Evolutionary conservation across 2,329 filamentous ascomycete genomes (phyloP), one percentile per base, ranked within the genome.

Genomic region (Cryphonectria naterciae): DNA sequence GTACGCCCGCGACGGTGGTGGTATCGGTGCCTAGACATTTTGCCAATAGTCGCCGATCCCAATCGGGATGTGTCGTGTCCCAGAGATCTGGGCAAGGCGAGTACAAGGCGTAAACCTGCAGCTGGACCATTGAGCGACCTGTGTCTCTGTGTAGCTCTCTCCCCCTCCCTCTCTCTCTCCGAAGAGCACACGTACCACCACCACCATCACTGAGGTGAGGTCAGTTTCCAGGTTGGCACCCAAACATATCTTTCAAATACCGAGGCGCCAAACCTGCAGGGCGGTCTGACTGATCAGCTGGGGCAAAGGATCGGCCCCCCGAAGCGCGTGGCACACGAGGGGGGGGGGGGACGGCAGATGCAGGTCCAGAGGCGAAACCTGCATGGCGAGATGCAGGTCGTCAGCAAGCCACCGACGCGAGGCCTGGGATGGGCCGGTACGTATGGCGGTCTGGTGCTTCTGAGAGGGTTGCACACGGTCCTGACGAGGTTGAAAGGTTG

Each of bases 301-400:
- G 13, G 46, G 7, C 19, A 49, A 49, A 2, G 54, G 4, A 25
- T 32, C 54, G 54, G 46, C 5, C 19, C 54, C 54, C 54, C 54
- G 54, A 58, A 15, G 25, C 54, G 54, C 54, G 43, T 39, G 46
- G 17, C 58, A 54, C 35, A 25, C 22, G 43, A n/a, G 22, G 46
- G 46, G 46, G 46, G 46, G 56, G 11, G 32, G 37, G 52, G 22
- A 46, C 19, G 49, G 25, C 19, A 43, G 49, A 66, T 69, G 68
- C 62, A 65, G 62, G 39, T 37, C 28, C 22, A n/a, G 52, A 35
- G 68, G 62, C 46, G 39, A 46, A 64, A 61, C 62, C 28, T 60
- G 68, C 62, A 66, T 25, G 28, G 43, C 58, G 68, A 69, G 25
- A 66, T 69, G 62, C 68, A 69, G 62, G 37, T 37, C 41, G 62